These are phyloP conservation scores for Mortierella sp. DNA, from an alignment of 371 early-diverging fungal species.

Conservation along the genomic window DNA sequence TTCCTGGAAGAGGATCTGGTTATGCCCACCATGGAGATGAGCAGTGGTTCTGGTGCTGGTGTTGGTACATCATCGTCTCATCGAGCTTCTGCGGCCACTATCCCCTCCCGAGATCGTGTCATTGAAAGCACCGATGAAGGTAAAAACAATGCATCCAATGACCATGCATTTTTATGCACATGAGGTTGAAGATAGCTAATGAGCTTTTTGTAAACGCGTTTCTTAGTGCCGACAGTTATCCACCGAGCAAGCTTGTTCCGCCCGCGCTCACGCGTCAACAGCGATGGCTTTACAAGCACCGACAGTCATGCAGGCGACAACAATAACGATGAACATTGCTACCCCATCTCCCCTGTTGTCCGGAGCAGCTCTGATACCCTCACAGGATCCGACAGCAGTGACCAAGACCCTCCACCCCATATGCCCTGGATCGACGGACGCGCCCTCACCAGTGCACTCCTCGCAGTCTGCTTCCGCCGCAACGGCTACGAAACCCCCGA, in stretches of 20 bases:
- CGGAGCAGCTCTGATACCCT: not conserved
- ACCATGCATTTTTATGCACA: no score
- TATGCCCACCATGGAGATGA: not conserved
- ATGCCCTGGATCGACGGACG: conserved; percentile 58
- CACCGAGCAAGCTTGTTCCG: conserved; percentile 28
- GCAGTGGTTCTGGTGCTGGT: not conserved
- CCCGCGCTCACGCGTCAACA: conserved; percentile 23
- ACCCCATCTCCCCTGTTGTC: not conserved
- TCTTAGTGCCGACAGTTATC: conserved; percentile 1
- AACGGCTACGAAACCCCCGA: conserved; percentile 42
- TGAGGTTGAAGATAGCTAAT: not conserved
- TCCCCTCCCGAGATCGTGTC: not conserved
- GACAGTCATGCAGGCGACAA: not conserved
- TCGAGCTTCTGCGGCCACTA: not conserved
- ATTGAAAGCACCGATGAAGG: not conserved
- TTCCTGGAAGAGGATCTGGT: not conserved
- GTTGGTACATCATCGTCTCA: conserved; percentile 18
- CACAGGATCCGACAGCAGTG: not conserved
- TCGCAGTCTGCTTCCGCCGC: conserved; percentile 54
- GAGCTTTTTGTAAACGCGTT: not conserved
- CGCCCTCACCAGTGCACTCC: conserved; percentile 52
- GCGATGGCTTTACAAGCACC: not conserved
- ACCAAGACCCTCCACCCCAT: conserved; percentile 17
- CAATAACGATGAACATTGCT: not conserved
- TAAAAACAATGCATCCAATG: not conserved